Conservation (phyloP, 345 rosid genomes). For the Mallotus nudiflorus region DNA sequence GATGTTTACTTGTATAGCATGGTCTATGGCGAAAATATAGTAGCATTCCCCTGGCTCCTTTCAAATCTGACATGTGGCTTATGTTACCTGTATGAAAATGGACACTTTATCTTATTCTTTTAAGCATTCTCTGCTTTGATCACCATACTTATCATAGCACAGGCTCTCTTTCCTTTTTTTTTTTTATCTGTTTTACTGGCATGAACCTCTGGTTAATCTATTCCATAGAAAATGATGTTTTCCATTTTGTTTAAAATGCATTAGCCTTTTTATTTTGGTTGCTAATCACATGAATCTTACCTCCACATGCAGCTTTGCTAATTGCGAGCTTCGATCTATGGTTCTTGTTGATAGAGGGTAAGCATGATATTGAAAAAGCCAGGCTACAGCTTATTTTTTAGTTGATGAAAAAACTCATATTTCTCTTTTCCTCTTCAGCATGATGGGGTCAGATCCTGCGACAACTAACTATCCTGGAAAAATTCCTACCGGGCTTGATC, state of each 20-base stretch:
- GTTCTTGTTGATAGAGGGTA: constrained; percentile 60
- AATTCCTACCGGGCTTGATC: constrained; percentile 51
- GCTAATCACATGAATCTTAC: constrained; percentile 17
- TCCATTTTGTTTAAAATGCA: background rate
- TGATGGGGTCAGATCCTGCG: constrained; percentile 43
- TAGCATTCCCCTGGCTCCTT: no score
- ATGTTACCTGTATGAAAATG: no score
- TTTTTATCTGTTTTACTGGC: no score
- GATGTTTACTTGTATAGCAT: no score
- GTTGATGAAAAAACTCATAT: background rate
- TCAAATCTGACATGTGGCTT: no score
- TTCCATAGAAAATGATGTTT: background rate
- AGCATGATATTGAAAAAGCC: constrained; percentile 12
- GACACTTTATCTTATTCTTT: no score
- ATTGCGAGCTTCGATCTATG: constrained; percentile 76
- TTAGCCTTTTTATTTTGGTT: background rate
- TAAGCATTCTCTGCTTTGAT: no score
- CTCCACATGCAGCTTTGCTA: constrained; percentile 54
- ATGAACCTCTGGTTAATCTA: no score
- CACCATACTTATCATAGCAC: no score
- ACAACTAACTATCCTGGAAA: constrained; percentile 58
- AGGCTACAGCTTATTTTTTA: background rate
- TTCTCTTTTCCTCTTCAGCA: constrained; percentile 33
- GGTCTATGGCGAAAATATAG: no score
- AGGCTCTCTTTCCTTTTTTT: background rate